Evolutionary conservation across 73 alveolate species (phyloP).

Genomic region (Tetrahymena borealis): DNA sequence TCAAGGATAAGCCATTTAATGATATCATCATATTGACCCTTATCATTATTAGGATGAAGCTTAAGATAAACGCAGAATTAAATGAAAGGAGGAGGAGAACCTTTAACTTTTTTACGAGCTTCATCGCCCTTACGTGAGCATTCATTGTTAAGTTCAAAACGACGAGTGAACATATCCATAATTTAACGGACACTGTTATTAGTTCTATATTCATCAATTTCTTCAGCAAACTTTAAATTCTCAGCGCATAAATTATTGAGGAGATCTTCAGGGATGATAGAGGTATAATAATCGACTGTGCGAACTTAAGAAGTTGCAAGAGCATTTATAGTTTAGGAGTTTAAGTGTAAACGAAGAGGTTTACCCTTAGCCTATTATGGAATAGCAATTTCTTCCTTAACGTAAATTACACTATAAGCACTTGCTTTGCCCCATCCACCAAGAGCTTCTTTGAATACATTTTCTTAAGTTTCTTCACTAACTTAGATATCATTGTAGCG

Average conservation of each 20-base stretch:
- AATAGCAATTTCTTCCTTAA: constrained; percentile 29
- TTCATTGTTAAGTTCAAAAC: constrained; percentile 24
- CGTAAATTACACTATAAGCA: constrained; percentile 72
- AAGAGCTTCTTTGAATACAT: constrained; percentile 56
- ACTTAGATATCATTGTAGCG: constrained; percentile 65
- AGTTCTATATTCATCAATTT: constrained; percentile 13
- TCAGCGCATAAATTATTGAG: not conserved
- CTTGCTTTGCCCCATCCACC: constrained; percentile 62
- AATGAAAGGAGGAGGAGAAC: not conserved
- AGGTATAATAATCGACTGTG: not conserved
- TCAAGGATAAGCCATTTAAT: constrained; percentile 29
- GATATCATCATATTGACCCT: constrained; percentile 10
- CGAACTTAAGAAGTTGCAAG: not conserved
- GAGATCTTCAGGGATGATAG: not conserved
- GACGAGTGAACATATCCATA: not conserved
- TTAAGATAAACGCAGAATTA: not conserved
- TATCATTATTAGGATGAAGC: not conserved
- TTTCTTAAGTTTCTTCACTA: constrained; percentile 50
- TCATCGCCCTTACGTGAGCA: not conserved
- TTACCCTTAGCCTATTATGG: not conserved
- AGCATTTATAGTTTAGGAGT: not conserved
- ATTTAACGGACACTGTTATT: constrained; percentile 3
- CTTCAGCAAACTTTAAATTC: constrained; percentile 2
- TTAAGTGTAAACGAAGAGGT: not conserved
- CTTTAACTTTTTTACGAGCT: not conserved